Conservation (phyloP, 768 basidiomycete species). For the Pleurotus djamor region DNA sequence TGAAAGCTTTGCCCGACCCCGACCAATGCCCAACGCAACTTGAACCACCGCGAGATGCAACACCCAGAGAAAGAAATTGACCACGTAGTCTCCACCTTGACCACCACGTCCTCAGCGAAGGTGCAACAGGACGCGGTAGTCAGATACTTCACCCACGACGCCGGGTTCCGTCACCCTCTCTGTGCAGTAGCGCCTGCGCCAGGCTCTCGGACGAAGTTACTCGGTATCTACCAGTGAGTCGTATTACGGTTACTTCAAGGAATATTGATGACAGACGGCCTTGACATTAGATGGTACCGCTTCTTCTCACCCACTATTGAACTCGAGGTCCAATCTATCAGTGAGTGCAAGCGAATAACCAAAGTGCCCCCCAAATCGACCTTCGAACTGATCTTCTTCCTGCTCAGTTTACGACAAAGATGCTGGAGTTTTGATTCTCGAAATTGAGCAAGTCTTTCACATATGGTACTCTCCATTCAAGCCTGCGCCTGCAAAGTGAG, state of each 20-base stretch:
- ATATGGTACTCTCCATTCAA: constrained; percentile 43
- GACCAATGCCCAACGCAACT: background rate
- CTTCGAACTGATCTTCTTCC: background rate
- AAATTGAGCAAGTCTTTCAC: constrained; percentile 52
- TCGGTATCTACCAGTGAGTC: constrained; percentile 57
- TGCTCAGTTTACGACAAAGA: constrained; percentile 46
- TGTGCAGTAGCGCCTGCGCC: constrained; percentile 44
- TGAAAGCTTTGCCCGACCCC: background rate
- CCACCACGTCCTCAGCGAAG: constrained; percentile 46
- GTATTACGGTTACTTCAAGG: background rate
- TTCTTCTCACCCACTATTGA: constrained; percentile 52
- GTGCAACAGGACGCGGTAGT: constrained; percentile 43
- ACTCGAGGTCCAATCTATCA: constrained; percentile 36
- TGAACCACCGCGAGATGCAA: constrained; percentile 39
- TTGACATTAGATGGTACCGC: constrained; percentile 53
- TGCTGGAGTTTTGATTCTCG: constrained; percentile 41
- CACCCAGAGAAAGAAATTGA: constrained; percentile 50
- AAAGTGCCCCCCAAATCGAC: background rate
- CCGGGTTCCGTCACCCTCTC: constrained; percentile 57
- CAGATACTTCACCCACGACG: constrained; percentile 53
- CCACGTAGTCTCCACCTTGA: constrained; percentile 40
- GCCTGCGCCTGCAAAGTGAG: constrained; percentile 44
- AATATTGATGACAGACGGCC: background rate
- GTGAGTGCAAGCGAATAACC: constrained; percentile 27
- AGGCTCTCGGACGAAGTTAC: constrained; percentile 51